These are phyloP conservation scores for Medicago arabica DNA, from an alignment of 306 rosid species.

Conservation along the genomic window DNA sequence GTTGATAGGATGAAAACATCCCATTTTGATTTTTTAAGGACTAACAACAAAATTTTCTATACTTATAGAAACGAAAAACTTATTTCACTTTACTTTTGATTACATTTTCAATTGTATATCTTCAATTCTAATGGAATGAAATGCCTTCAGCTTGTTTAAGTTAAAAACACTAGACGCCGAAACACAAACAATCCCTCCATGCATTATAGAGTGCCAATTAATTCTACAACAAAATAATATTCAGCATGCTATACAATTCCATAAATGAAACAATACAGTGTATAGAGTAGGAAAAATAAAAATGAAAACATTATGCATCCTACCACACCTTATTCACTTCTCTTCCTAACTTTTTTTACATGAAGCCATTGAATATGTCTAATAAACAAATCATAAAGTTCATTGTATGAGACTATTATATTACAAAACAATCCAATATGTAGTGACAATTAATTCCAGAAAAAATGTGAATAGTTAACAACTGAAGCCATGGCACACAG, in stretches of 20 bases:
- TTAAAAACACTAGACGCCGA: too few relatives aligned
- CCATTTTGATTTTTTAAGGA: too few relatives aligned
- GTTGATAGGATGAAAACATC: too few relatives aligned
- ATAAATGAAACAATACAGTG: background rate
- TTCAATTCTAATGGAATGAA: too few relatives aligned
- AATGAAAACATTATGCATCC: conserved; percentile 8
- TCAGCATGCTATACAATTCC: background rate
- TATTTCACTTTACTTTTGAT: too few relatives aligned
- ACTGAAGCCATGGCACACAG: conserved; percentile 20
- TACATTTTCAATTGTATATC: too few relatives aligned
- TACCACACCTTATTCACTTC: background rate
- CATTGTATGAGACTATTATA: background rate
- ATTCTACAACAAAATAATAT: too few relatives aligned
- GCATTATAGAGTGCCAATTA: too few relatives aligned
- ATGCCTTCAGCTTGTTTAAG: too few relatives aligned
- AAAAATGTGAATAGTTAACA: background rate
- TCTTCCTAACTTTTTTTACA: conserved; percentile 2
- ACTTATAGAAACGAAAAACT: too few relatives aligned
- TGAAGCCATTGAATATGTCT: background rate
- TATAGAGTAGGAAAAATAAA: fast-evolving
- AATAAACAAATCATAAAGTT: conserved; percentile 8
- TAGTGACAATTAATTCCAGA: background rate
- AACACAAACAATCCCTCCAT: too few relatives aligned
- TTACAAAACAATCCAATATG: conserved; percentile 1
- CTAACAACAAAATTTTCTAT: too few relatives aligned